Conservation (phyloP, 495 filamentous ascomycete species). For the Penicillium coprophilum region DNA sequence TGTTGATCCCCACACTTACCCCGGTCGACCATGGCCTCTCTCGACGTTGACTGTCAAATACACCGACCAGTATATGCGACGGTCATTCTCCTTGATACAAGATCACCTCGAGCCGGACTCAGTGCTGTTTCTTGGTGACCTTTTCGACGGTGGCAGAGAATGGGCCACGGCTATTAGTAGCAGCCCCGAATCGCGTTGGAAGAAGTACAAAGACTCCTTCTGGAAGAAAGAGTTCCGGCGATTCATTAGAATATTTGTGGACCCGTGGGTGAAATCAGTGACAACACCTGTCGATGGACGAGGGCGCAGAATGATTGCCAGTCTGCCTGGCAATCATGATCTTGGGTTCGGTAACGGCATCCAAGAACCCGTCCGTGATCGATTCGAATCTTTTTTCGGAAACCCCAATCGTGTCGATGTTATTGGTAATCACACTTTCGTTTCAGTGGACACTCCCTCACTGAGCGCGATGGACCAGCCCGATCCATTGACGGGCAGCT, state of each 20-base stretch:
- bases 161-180: constrained; percentile 72
- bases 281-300: constrained; percentile 32
- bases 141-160: constrained; percentile 96
- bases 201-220: constrained; percentile 69
- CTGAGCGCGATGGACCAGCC: constrained; percentile 68
- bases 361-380: constrained; percentile 69
- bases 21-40: constrained; percentile 87
- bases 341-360: constrained; percentile 89
- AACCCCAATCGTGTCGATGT: constrained; percentile 83
- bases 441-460: constrained; percentile 85
- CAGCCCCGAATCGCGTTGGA: constrained; percentile 71
- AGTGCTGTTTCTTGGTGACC: constrained; percentile 86
- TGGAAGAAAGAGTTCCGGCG: constrained; percentile 82
- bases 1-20: constrained; percentile 95
- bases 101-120: constrained; percentile 71
- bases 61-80: constrained; percentile 85
- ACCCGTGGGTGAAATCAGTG: constrained; percentile 56
- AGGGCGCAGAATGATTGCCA: constrained; percentile 69
- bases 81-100: constrained; percentile 73
- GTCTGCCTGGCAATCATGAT: constrained; percentile 93
- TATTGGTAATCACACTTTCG: constrained; percentile 92
- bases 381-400: constrained; percentile 89
- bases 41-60: constrained; percentile 74
- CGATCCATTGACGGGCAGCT: constrained; percentile 48
- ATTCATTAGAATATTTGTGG: constrained; percentile 75